Evolutionary conservation across 2,329 filamentous ascomycete species (phyloP).

Genomic region (Cladosporium sphaerospermum): DNA sequence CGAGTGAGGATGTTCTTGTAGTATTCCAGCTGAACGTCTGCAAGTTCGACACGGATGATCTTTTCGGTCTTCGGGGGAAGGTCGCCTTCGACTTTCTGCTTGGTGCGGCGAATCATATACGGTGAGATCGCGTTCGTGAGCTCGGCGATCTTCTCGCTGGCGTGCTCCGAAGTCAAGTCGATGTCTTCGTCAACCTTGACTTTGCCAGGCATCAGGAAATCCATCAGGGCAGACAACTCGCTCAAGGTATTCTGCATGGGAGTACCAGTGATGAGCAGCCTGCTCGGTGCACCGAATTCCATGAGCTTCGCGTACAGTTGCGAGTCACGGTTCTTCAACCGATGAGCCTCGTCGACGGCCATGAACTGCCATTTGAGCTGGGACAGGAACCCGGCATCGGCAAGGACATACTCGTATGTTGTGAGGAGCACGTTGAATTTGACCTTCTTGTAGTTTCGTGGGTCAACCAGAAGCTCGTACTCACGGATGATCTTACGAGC

Average conservation of each 20-base stretch:
- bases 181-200: slow-evolving; percentile 88
- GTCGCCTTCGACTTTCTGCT: slow-evolving; percentile 95
- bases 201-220: slow-evolving; percentile 94
- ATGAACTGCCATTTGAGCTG: slow-evolving; percentile 97
- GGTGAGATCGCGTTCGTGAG: slow-evolving; percentile 84
- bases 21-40: slow-evolving; percentile 93
- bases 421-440: slow-evolving; percentile 98
- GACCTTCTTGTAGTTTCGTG: slow-evolving; percentile 57
- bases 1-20: slow-evolving; percentile 98
- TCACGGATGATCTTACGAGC: slow-evolving; percentile 83
- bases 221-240: slow-evolving; percentile 84
- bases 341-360: slow-evolving; percentile 92
- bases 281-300: slow-evolving; percentile 80
- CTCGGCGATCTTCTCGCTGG: slow-evolving; percentile 78
- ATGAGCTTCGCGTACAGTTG: slow-evolving; percentile 82
- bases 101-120: slow-evolving; percentile 91
- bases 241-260: slow-evolving; percentile 96
- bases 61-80: slow-evolving; percentile 96
- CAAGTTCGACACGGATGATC: slow-evolving; percentile 95
- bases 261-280: slow-evolving; percentile 90
- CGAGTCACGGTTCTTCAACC: slow-evolving; percentile 91
- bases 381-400: slow-evolving; percentile 75
- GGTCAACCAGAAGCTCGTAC: slow-evolving; percentile 80
- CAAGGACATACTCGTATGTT: slow-evolving; percentile 92
- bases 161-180: slow-evolving; percentile 70